These are phyloP conservation scores for Zygosaccharomyces sapae DNA, from an alignment of 1,139 yeast species.

Conservation along the genomic window DNA sequence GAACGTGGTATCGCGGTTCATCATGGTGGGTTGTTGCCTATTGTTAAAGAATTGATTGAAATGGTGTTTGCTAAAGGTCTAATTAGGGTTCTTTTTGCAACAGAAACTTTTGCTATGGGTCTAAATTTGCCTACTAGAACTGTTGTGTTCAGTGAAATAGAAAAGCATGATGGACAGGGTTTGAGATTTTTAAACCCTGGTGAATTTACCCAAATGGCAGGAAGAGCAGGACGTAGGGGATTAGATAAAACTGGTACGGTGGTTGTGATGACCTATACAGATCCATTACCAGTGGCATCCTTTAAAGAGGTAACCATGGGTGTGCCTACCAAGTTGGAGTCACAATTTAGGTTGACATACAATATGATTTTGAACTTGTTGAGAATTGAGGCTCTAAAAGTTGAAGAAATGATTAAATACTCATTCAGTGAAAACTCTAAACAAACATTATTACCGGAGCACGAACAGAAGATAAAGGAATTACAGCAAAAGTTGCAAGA, in stretches of 20 bases:
- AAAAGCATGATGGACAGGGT: slow-evolving; percentile 86
- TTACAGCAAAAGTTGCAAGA: slow-evolving; percentile 47
- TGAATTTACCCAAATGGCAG: slow-evolving; percentile 98
- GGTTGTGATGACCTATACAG: slow-evolving; percentile 82
- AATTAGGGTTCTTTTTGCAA: slow-evolving; percentile 88
- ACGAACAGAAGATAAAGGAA: slow-evolving; percentile 58
- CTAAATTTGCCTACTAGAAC: slow-evolving; percentile 95
- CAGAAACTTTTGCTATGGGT: slow-evolving; percentile 99
- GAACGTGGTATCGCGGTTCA: slow-evolving; percentile 94
- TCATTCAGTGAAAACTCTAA: slow-evolving; percentile 90
- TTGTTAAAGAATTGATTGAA: slow-evolving; percentile 92
- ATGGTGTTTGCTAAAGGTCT: slow-evolving; percentile 81
- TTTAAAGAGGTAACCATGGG: slow-evolving; percentile 83
- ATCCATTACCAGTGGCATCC: slow-evolving; percentile 55
- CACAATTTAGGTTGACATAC: slow-evolving; percentile 91
- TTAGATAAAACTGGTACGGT: slow-evolving; percentile 91
- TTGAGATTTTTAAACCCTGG: slow-evolving; percentile 86
- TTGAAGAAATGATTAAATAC: slow-evolving; percentile 95
- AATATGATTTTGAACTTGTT: slow-evolving; percentile 90
- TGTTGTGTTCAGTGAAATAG: slow-evolving; percentile 77
- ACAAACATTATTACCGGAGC: slow-evolving; percentile 83
- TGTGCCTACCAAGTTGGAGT: slow-evolving; percentile 78
- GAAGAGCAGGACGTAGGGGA: slow-evolving; percentile 98
- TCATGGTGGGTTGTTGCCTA: slow-evolving; percentile 94
- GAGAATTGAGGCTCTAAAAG: slow-evolving; percentile 88